Base-by-base conservation (phyloP, 257 asterid genomes). In the Scutellaria minor region DNA sequence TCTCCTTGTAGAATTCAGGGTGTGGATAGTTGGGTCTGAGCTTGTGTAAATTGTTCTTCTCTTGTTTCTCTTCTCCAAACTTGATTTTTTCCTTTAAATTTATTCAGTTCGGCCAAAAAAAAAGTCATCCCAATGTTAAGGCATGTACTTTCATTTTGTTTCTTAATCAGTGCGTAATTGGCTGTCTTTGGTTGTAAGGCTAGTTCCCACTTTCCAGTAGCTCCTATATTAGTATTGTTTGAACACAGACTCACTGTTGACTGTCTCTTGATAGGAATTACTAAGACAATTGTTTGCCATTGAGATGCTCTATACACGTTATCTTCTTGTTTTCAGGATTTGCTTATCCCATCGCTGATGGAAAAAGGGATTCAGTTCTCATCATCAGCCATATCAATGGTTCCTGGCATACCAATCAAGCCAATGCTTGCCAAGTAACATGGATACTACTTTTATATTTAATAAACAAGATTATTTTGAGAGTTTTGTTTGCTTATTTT, bases 391-490 rank as follows among this genome's bases (percentile, higher is more conserved):
- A 77, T 92, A 77, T 85, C 96, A 51, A 88, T 92, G 92, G 85
- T 85, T 76, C 98, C 97, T 51, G 98, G 98, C 73, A 71, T 85
- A 83, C 98, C 98, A 64, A 88, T 92, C 83, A 90, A 87, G 82
- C 98, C 97, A 68, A 92, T 92, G 98, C 97, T 92, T 70, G 98
- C 98, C 35, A 92, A 88, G 98, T 92, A 87, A 55, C 55, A 67
- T 57, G 65, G 44, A 70, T 59, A 60, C 58, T 68, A 46, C 72
- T 70, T 65, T 66, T 60, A n/a, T 70, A 12, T 76, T 51, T 55
- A 22, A 57, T 53, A 41, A 52, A 63, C 50, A 50, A 56, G 57
- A n/a, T 68, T 70, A 40, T 64, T 54, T 13, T 59, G 59, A 54
- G 62, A 59, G 51, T 55, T 51, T 54, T 15, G 13, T 66, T 63